A percentile compares a stretch with the other conserved stretches of the same genome.
phyloP scores from a whole-genome alignment of 371 early-diverging fungal species.

The Syncephalastrum monosporum region DNA sequence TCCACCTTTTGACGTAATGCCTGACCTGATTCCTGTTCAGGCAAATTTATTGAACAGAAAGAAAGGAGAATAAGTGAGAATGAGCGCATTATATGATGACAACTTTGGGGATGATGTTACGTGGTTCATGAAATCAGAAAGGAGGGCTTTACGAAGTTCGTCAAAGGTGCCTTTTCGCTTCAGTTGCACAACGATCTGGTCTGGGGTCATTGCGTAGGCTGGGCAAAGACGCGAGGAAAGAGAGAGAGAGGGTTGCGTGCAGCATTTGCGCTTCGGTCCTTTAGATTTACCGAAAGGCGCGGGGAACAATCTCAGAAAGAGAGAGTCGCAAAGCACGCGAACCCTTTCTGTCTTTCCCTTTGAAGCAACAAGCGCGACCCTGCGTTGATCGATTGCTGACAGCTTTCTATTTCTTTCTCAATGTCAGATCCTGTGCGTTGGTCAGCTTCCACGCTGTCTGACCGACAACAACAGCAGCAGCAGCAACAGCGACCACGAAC shows the following conservation, averaged over 20 bases:
- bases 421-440: conserved; percentile 9
- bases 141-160: conserved; percentile 31
- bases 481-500: background rate
- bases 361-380: background rate
- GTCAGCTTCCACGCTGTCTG: conserved; percentile 5
- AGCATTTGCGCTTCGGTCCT: no score
- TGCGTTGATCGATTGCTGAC: background rate
- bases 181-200: conserved; percentile 39
- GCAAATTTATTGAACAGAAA: background rate
- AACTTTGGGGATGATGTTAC: conserved; percentile 11
- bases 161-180: conserved; percentile 47
- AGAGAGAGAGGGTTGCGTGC: no score
- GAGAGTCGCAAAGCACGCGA: no score
- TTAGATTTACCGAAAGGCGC: no score
- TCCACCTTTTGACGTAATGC: conserved; percentile 24
- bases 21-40: conserved; percentile 23
- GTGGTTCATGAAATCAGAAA: conserved; percentile 32
- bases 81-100: background rate
- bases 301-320: no score
- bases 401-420: background rate
- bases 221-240: no score
- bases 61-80: background rate
- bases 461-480: conserved; percentile 2
- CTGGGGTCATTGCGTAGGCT: conserved; percentile 31
- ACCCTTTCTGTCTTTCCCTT: no score